Conservation (phyloP, 2,329 filamentous ascomycete species). For the Xylaria sp. region DNA sequence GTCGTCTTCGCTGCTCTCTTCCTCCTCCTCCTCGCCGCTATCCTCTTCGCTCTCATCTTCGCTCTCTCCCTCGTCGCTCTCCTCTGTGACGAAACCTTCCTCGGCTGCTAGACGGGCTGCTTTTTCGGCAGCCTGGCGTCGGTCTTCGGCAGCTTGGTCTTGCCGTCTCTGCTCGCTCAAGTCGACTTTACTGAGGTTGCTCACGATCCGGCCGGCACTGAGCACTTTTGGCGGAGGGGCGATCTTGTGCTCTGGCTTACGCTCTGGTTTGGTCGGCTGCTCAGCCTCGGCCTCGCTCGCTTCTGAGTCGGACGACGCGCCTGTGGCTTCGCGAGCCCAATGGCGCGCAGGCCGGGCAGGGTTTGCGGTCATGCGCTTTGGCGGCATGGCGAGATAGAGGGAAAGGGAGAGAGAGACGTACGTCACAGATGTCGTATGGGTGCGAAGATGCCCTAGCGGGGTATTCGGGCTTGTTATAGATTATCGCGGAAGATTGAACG, state of each 20-base stretch:
- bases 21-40: conserved; percentile 55
- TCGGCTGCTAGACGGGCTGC: conserved; percentile 65
- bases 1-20: conserved; percentile 65
- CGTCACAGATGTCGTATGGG: neutral
- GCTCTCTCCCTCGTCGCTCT: conserved; percentile 53
- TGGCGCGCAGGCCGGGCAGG: conserved; percentile 83
- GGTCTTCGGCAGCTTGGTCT: conserved; percentile 60
- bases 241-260: conserved; percentile 50
- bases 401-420: neutral
- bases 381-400: conserved; percentile 61
- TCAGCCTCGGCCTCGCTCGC: conserved; percentile 57
- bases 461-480: neutral
- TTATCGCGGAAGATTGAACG: neutral
- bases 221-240: conserved; percentile 67
- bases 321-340: conserved; percentile 81
- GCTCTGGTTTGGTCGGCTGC: conserved; percentile 34
- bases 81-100: conserved; percentile 71
- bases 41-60: conserved; percentile 52
- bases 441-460: neutral
- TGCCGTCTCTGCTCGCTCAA: conserved; percentile 60
- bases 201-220: conserved; percentile 67
- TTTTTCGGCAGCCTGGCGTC: conserved; percentile 60
- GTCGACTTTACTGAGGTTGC: conserved; percentile 63
- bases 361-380: conserved; percentile 94
- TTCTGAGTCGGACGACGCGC: conserved; percentile 59